A percentile compares a stretch with the other conserved stretches of the same genome.
Evolutionary conservation across 2,329 filamentous ascomycete species (phyloP).

Genomic region (Penicillium palitans): DNA sequence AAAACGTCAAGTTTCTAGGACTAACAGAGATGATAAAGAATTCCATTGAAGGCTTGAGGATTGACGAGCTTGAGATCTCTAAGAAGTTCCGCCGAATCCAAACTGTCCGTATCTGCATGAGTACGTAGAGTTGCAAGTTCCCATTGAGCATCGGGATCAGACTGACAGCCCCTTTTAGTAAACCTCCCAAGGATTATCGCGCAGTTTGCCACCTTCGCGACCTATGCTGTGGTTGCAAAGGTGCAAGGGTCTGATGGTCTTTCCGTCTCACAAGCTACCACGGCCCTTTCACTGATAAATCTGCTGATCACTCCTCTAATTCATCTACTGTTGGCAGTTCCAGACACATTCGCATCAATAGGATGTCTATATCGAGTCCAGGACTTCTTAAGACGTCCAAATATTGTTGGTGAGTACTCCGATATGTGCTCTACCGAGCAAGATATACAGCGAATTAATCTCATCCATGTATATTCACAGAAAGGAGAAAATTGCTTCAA

Average conservation of each 20-base stretch:
- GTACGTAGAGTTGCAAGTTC: background rate
- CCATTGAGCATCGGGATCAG: too few relatives aligned
- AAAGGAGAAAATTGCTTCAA: too few relatives aligned
- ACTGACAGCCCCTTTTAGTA: constrained; percentile 11
- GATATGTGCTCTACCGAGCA: too few relatives aligned
- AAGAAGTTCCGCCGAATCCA: constrained; percentile 23
- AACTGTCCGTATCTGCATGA: constrained; percentile 15
- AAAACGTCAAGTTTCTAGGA: constrained; percentile 45
- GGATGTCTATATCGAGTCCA: constrained; percentile 41
- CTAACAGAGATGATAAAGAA: constrained; percentile 22
- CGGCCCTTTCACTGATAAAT: constrained; percentile 42
- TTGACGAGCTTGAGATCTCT: constrained; percentile 26
- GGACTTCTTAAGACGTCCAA: constrained; percentile 4
- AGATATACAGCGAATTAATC: too few relatives aligned
- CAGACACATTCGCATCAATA: constrained; percentile 39
- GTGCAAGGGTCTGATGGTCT: constrained; percentile 23
- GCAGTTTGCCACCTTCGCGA: constrained; percentile 19
- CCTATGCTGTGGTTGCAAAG: constrained; percentile 20
- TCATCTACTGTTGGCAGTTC: constrained; percentile 39
- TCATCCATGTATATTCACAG: too few relatives aligned
- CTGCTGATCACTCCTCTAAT: constrained; percentile 41
- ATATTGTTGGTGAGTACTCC: too few relatives aligned
- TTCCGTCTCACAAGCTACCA: constrained; percentile 41
- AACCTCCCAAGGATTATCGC: constrained; percentile 16
- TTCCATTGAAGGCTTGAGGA: constrained; percentile 25